Evolutionary conservation across 2,329 filamentous ascomycete species (phyloP).

Genomic region (Aspergillus sp.): DNA sequence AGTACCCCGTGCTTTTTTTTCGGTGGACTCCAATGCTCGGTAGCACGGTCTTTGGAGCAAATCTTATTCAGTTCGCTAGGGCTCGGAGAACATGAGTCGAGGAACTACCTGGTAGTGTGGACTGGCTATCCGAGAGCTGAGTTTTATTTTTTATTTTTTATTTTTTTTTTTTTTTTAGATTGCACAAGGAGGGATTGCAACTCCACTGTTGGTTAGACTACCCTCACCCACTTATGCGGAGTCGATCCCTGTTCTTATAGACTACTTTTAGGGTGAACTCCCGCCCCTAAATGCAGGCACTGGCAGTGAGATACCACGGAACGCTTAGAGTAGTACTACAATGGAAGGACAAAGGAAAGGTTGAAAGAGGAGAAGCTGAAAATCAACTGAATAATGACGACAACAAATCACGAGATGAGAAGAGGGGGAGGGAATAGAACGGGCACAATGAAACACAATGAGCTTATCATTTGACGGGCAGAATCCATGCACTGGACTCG

Average conservation of each 20-base stretch:
- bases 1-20: slow-evolving; percentile 7
- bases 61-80: not conserved
- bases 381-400: not conserved
- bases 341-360: not conserved
- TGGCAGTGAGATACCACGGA: not conserved
- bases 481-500: not conserved
- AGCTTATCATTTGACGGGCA: not conserved
- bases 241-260: not conserved
- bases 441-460: not conserved
- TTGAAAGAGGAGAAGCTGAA: not conserved
- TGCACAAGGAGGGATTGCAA: not conserved
- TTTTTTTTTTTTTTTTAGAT: not conserved
- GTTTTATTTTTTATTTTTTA: not conserved
- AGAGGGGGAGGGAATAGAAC: too few species aligned
- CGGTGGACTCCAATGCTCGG: not conserved
- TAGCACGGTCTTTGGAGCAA: slow-evolving; percentile 1
- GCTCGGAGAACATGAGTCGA: not conserved
- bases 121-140: not conserved
- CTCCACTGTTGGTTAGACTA: not conserved
- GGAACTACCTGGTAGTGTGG: not conserved
- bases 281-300: not conserved
- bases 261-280: not conserved
- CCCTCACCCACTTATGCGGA: not conserved
- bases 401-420: not conserved
- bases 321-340: not conserved